Base-by-base conservation (phyloP, 805 yeast genomes). In the Ogataea saltuana region DNA sequence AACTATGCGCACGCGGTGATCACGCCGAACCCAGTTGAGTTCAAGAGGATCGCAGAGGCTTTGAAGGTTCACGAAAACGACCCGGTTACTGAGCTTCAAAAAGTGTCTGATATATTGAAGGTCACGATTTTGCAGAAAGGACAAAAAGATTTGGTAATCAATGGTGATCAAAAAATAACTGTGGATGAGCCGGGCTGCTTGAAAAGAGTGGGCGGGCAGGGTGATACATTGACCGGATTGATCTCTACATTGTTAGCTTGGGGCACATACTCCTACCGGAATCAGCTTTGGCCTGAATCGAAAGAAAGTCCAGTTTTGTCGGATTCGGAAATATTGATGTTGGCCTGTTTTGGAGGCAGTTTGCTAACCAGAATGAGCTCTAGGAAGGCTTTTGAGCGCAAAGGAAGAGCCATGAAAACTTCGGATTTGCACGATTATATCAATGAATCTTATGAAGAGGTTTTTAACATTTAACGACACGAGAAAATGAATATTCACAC, bases 201-300 rank as follows among this genome's bases (percentile, higher is more conserved):
- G 38, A 84, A 87, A 57, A 72, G 99, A 41, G 95, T 87, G 6
- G 97, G 97, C 10, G 99, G 99, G 0, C 98, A 93, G 66, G 99
- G 99, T 19, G 99, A 93, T 56, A 85, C 97, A 0, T 63, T 93
- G 29, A 78, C 91, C 0, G 99, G 99, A 0, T 70, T 87, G 18
- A 65, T 89, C n/a, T 89, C 90, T 1, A 83, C 96, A 0, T 70
- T 91, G 55, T 57, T 86, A 25, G 86, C 88, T 4, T 91, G 96
- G 95, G 79, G 85, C 5, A 59, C 74, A 18, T 83, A 84, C 10
- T 64, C 71, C n/a, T 84, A 86, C 58, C 74, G 77, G 46, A 56
- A 72, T 23, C 62, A 69, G 2, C 55, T 83, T 2, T 87, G 95
- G 90, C 72, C 73, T 1, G 74, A 67, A 16, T 59, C 66, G 1